These are phyloP conservation scores for Phytophthora sp. DNA, from an alignment of 352 stramenopile species.

Conservation along the genomic window DNA sequence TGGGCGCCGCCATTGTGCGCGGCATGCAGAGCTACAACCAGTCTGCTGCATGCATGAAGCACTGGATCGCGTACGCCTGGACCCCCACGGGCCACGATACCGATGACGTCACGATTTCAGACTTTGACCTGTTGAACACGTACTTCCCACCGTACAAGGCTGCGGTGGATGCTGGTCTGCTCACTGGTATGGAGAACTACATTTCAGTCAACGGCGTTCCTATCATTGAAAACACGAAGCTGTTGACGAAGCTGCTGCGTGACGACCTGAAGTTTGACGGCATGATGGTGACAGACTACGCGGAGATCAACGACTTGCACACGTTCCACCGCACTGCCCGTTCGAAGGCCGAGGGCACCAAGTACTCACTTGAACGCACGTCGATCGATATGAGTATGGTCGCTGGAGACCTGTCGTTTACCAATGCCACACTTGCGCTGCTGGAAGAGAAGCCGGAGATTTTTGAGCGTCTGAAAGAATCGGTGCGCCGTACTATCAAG, in stretches of 20 bases:
- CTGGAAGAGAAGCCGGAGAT: constrained; percentile 35
- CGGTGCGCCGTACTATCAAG: constrained; percentile 60
- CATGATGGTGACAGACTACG: constrained; percentile 91
- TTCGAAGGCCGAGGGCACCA: constrained; percentile 45
- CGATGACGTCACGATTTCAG: background rate
- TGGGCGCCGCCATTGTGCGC: constrained; percentile 65
- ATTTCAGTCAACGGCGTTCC: background rate
- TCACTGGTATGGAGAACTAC: background rate
- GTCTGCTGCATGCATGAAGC: constrained; percentile 83
- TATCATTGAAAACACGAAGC: background rate
- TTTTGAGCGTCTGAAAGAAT: constrained; percentile 48
- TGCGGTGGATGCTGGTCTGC: background rate
- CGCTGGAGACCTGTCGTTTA: constrained; percentile 35
- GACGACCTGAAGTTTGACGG: constrained; percentile 35
- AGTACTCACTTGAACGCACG: constrained; percentile 66
- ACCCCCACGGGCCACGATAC: constrained; percentile 80
- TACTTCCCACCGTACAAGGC: background rate
- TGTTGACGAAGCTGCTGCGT: background rate
- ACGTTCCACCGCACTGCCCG: constrained; percentile 49
- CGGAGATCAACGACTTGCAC: constrained; percentile 86
- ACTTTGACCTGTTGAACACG: background rate
- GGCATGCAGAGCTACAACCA: constrained; percentile 72
- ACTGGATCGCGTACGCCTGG: constrained; percentile 82
- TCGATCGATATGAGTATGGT: constrained; percentile 93
- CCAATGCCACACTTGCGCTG: constrained; percentile 43